These are phyloP conservation scores for Aspergillus coremiiformis DNA, from an alignment of 495 filamentous ascomycete species.

Conservation along the genomic window DNA sequence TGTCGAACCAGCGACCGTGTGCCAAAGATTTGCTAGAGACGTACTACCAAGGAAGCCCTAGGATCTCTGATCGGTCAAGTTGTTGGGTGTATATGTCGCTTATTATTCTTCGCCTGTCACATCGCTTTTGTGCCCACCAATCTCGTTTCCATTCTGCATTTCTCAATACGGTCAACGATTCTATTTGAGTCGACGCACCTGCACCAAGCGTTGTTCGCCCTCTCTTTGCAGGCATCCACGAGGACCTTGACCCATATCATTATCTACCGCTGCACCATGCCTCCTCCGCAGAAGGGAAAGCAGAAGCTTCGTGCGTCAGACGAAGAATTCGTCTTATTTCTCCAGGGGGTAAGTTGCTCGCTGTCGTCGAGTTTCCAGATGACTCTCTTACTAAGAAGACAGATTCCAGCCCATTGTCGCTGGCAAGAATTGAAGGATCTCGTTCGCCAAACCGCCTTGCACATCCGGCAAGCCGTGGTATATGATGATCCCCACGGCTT, in stretches of 20 bases:
- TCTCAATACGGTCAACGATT: not conserved
- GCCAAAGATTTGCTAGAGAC: not conserved
- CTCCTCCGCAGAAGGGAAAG: constrained; percentile 25
- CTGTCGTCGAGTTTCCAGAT: not conserved
- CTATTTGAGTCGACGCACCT: no score
- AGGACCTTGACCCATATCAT: not conserved
- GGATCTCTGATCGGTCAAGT: not conserved
- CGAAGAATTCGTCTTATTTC: constrained; percentile 42
- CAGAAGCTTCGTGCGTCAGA: constrained; percentile 30
- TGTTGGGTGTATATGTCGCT: not conserved
- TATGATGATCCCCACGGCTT: constrained; percentile 42
- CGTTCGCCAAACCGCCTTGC: constrained; percentile 39
- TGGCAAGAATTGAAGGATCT: constrained; percentile 46
- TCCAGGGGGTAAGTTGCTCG: constrained; percentile 34
- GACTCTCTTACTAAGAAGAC: constrained; percentile 8
- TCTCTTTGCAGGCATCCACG: no score
- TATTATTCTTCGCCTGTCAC: not conserved
- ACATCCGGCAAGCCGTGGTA: constrained; percentile 43
- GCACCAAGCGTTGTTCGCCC: no score
- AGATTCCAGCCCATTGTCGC: constrained; percentile 43
- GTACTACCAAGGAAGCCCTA: not conserved
- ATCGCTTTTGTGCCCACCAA: not conserved
- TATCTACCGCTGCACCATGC: constrained; percentile 19
- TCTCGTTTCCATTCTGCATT: not conserved
- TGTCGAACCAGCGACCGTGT: not conserved